Base-by-base conservation (phyloP, 192 early-diverging fungal genomes). In the Funneliformis mosseae region DNA sequence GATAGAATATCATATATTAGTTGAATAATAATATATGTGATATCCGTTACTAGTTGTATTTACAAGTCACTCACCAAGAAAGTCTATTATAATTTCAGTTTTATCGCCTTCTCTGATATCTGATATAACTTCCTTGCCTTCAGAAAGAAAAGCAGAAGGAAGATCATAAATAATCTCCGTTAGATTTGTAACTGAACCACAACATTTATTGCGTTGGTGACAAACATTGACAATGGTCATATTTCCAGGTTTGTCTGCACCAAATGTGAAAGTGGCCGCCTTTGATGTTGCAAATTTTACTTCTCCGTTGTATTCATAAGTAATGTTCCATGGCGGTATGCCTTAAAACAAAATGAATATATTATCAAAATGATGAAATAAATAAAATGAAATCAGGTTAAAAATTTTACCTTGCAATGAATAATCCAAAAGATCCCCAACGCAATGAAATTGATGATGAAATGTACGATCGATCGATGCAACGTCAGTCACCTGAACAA, bases 211-310 rank as follows among this genome's bases (percentile, higher is more conserved):
- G 8, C 80, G 76, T 25, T 84, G 82, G 76, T 88, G 82, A 60
- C 87, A 85, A 59, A 88, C 79, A 14, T 84, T 85, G 8, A 84
- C 39, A 66, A 88, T 86, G 5, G 87, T 88, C 76, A 88, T 67
- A 73, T 88, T 88, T 23, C 87, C 87, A 48, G 87, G 78, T 33
- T 84, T 84, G 45, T 88, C 87, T 60, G 87, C 87, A 27, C 84
- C 39, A 80, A 83, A 82, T 9, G 80, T 70, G 8, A 84, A 50
- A 14, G 39, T 69, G 10, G 81, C 74, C 2, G 79, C 77, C 23
- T 76, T 33, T 5, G 79, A 81, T 25, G 79, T 83, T 21, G 83
- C 45, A 39, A 76, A 71, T 71, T 81, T 81, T 7, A 18, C 41
- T n/a, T 76, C 69, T 23, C 68, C 75, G 41, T 87, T 81, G 23